Evolutionary conservation across 2,329 filamentous ascomycete species (phyloP), one percentile per base, ranked within the genome.

Genomic region (Pyricularia grisea): DNA sequence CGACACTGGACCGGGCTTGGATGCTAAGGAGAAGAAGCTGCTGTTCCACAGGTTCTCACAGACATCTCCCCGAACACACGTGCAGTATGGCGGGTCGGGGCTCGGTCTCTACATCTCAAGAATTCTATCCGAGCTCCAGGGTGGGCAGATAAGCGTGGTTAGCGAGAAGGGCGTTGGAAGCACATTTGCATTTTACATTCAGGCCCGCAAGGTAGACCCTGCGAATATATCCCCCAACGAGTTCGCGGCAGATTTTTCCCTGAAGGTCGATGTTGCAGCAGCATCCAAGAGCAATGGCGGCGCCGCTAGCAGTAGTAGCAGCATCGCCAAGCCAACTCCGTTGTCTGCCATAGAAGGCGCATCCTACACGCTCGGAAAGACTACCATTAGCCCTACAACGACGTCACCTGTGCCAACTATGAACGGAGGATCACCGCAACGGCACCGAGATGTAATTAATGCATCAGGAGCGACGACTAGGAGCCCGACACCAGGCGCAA

Each of bases 41-140:
- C 83, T 95, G 0, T 95, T 94, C 77, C 87, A 92, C 72, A 86
- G 91, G 28, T 95, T 95, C 76, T 89, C 90, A 7, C 92, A 94
- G 77, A 90, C 91, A 0, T 92, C 87, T 28, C 89, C 90, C 1
- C 87, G 87, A 67, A 93, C 91, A 0, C 91, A 93, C 72, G 88
- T 92, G 17, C 88, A 92, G 72, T 93, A 94, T 72, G 92, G 92
- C 27, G 92, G 92, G 0, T 92, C 89, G 0, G 92, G 92, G 0
- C 83, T 95, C 0, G 92, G 92, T 0, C 81, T 94, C 0, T 94
- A 93, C 77, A 94, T 94, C 72, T 92, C 89, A 50, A 85, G 91
- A 28, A 87, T 92, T 69, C 82, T 95, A n/a, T 92, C 91, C 0
- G 92, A 94, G 75, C 80, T 94, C 10, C 91, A 94, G 76, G 91